A percentile compares a stretch with the other conserved stretches of the same genome.
These are phyloP conservation scores for Amanita polypyramis DNA, from an alignment of 768 basidiomycete genomes.

Conservation along the genomic window DNA sequence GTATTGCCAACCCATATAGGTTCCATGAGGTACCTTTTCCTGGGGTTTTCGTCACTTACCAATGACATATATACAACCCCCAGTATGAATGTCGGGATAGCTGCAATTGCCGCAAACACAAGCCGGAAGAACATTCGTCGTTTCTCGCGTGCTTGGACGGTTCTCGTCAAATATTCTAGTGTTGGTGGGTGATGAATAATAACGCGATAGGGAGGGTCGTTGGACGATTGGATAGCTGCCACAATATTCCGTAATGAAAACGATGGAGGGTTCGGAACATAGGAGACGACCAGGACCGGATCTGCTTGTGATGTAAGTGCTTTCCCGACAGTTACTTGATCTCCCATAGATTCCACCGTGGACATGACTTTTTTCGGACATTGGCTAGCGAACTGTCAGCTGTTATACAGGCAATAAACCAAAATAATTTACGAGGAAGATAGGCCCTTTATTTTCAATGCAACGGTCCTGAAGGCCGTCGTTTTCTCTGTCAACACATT, in stretches of 20 bases:
- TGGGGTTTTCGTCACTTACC: constrained; percentile 32
- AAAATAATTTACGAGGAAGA: constrained; percentile 39
- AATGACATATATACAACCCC: constrained; percentile 70
- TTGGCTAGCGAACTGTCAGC: constrained; percentile 12
- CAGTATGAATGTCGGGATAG: constrained; percentile 76
- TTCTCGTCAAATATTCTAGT: constrained; percentile 46
- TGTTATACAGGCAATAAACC: neutral
- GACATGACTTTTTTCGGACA: constrained; percentile 44
- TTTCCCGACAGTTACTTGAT: constrained; percentile 27
- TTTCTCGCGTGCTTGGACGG: constrained; percentile 52
- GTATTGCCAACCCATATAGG: constrained; percentile 57
- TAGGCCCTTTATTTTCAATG: constrained; percentile 55
- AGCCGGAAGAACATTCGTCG: constrained; percentile 42
- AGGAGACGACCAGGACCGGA: constrained; percentile 38
- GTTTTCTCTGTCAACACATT: neutral
- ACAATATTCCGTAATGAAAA: constrained; percentile 63
- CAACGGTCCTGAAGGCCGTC: constrained; percentile 21
- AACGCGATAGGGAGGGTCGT: constrained; percentile 34
- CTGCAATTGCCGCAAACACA: constrained; percentile 43
- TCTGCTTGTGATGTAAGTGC: constrained; percentile 28
- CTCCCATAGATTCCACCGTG: constrained; percentile 24
- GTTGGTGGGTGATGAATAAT: constrained; percentile 41
- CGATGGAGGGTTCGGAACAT: constrained; percentile 36
- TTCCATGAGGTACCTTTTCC: constrained; percentile 40
- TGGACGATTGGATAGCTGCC: constrained; percentile 26